Conservation (phyloP, 1,139 yeast species). For the Yamadazyma dushanensis region DNA sequence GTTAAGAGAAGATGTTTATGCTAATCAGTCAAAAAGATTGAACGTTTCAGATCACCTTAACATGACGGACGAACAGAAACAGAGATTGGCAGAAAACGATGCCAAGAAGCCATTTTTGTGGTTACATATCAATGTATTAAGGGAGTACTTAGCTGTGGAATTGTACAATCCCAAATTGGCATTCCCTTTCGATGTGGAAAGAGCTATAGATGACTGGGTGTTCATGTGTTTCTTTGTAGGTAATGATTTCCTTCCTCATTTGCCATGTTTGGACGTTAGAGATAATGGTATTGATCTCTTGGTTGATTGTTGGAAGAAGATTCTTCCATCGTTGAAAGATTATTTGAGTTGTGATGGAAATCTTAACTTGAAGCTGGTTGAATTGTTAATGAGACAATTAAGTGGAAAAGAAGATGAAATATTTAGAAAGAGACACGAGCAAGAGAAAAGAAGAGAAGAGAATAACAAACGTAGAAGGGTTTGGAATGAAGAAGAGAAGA, state of each 20-base stretch:
- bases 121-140: conserved; percentile 83
- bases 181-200: conserved; percentile 81
- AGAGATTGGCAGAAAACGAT: conserved; percentile 53
- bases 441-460: conserved; percentile 66
- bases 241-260: conserved; percentile 95
- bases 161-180: conserved; percentile 67
- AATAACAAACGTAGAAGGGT: conserved; percentile 59
- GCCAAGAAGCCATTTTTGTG: conserved; percentile 86
- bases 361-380: conserved; percentile 74
- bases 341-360: conserved; percentile 90
- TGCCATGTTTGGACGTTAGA: conserved; percentile 92
- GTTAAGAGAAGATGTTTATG: conserved; percentile 94
- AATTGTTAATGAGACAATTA: conserved; percentile 61
- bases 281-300: conserved; percentile 89
- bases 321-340: conserved; percentile 65
- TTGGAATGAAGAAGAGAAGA: conserved; percentile 42
- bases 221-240: conserved; percentile 99
- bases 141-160: conserved; percentile 89
- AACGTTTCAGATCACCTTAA: conserved; percentile 51
- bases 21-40: conserved; percentile 54
- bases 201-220: conserved; percentile 98
- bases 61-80: conserved; percentile 63
- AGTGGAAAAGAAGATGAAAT: conserved; percentile 80
- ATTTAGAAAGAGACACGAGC: conserved; percentile 66
- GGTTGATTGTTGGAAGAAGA: conserved; percentile 79